A percentile compares a stretch with the other conserved stretches of the same genome.
These are phyloP conservation scores for Carex scoparia DNA, from an alignment of 176 grass and related monocot genomes.

Conservation along the genomic window DNA sequence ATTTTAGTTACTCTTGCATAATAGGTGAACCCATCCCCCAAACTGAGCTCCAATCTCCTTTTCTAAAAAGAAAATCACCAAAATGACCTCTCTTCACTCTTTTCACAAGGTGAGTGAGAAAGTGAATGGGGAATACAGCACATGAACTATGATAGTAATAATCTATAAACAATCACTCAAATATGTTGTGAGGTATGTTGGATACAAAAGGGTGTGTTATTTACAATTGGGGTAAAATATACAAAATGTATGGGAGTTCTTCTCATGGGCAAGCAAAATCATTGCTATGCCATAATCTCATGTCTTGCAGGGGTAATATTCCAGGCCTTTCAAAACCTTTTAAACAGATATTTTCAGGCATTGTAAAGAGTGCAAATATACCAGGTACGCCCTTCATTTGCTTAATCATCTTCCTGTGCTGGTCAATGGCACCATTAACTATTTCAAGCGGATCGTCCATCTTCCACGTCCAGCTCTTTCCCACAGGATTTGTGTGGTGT, in stretches of 20 bases:
- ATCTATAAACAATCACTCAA: neutral
- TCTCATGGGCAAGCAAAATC: neutral
- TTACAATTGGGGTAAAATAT: neutral
- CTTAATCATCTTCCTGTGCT: slow-evolving; percentile 96
- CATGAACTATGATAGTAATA: neutral
- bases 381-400: slow-evolving; percentile 99
- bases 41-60: neutral
- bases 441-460: slow-evolving; percentile 93
- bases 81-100: neutral
- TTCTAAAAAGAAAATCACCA: neutral
- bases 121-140: neutral
- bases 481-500: slow-evolving; percentile 98
- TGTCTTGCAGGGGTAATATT: neutral
- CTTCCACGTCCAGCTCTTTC: slow-evolving; percentile 95
- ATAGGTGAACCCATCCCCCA: neutral
- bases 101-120: neutral
- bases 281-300: neutral
- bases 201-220: neutral
- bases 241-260: neutral
- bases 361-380: slow-evolving; percentile 17
- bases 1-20: neutral
- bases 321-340: neutral
- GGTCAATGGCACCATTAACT: slow-evolving; percentile 70
- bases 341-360: neutral
- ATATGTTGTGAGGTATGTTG: neutral